Evolutionary conservation across 2,329 filamentous ascomycete genomes (phyloP).

Genomic region (Xylariaceae sp.): DNA sequence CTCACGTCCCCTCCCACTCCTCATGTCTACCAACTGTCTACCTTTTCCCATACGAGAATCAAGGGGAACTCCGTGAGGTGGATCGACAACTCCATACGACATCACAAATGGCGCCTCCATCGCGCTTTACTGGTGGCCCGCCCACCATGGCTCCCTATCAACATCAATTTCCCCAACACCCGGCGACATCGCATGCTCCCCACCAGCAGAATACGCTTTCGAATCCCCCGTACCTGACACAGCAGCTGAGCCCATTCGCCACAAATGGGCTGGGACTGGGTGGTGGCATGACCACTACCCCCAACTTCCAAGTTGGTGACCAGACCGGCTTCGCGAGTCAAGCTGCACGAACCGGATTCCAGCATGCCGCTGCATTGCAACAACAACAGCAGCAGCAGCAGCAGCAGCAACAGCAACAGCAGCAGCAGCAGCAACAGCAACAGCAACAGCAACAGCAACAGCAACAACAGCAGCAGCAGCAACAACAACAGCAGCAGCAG

Average conservation of each 20-base stretch:
- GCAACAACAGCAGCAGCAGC: conserved; percentile 32
- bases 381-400: conserved; percentile 38
- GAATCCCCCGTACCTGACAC: conserved; percentile 67
- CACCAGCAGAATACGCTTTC: conserved; percentile 52
- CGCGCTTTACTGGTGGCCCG: conserved; percentile 44
- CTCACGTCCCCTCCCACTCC: conserved; percentile 3
- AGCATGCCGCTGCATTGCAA: conserved; percentile 59
- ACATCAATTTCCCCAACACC: conserved; percentile 50
- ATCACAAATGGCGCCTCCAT: conserved; percentile 35
- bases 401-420: conserved; percentile 38
- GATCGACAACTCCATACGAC: conserved; percentile 9
- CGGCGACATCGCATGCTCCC: conserved; percentile 44
- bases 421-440: conserved; percentile 45
- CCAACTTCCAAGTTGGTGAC: conserved; percentile 51
- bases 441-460: conserved; percentile 47
- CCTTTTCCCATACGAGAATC: conserved; percentile 10
- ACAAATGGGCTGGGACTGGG: conserved; percentile 55
- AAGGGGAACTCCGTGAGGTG: conserved; percentile 17
- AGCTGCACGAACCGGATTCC: conserved; percentile 81
- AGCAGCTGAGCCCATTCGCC: conserved; percentile 62
- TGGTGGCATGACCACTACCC: conserved; percentile 45
- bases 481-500: conserved; percentile 40
- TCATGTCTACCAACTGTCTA: conserved; percentile 20
- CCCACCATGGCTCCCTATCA: conserved; percentile 42
- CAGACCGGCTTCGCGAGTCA: conserved; percentile 76